Base-by-base conservation (phyloP, 371 early-diverging fungal species). In the Apophysomyces variabilis region DNA sequence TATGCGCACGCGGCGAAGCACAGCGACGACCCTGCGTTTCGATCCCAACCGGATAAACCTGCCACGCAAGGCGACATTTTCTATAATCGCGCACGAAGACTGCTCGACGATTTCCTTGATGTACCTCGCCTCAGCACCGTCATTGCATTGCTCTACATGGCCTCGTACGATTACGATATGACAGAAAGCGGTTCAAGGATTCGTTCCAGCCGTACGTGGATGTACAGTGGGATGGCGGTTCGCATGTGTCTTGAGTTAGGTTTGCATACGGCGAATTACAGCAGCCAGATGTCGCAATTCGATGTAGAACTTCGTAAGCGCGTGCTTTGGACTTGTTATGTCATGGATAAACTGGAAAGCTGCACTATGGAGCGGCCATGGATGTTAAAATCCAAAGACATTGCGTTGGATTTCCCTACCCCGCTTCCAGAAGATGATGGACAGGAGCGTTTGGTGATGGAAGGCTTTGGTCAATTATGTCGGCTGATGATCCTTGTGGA, bases 271-370 rank as follows among this genome's bases (percentile, higher is more conserved):
- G 61, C 71, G 9, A 69, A 75, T 41, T 76, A 84, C 61, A 77
- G 74, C 18, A 73, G 77, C 45, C 78, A 79, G 57, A 72, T 83
- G 76, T 76, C 81, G 8, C 73, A 76, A 18, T 77, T 72, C 38
- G 84, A 84, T 58, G 74, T 79, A 12, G 84, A 84, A 36, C 57
- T 81, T 44, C 74, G 81, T 7, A 79, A 76, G 61, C 66, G 84
- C n/a, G 78, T 81, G n/a, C 47, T 84, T 21, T 84, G 84, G 84
- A 69, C 78, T 6, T 84, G 84, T 60, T 84, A 76, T 64, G 72
- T 74, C 1, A 66, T 81, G 77, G 84, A 84, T 58, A 84, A 84
- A 59, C 21, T 75, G 50, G 72, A 74, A 45, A 84, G 84, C 39
- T 74, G 76, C 45, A 69, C 69, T 36, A 71, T 69, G 62, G 78